A percentile compares a stretch with the other conserved stretches of the same genome.
Evolutionary conservation across 2,329 filamentous ascomycete species (phyloP).

Genomic region (Macrophomina phaseolina): DNA sequence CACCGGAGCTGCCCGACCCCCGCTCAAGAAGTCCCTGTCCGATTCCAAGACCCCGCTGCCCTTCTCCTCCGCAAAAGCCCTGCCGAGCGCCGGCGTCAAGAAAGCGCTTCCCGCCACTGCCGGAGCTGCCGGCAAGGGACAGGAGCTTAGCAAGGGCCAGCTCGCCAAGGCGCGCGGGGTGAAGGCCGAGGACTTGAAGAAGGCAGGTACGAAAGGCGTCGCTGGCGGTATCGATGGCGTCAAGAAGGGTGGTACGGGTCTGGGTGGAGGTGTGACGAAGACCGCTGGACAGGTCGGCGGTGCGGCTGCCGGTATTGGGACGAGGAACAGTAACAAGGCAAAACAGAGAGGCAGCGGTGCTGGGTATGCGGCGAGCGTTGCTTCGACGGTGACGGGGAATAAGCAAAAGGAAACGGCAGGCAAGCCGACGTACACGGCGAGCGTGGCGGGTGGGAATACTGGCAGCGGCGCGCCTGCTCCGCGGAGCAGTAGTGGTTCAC

Average conservation of each 20-base stretch:
- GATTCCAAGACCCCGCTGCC: conserved; percentile 7
- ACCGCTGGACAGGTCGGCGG: not conserved
- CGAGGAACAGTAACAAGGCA: not conserved
- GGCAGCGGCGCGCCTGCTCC: not conserved
- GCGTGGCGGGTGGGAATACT: not conserved
- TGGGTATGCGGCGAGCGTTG: too few relatives aligned
- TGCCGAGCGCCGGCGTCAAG: conserved; percentile 9
- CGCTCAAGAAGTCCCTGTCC: not conserved
- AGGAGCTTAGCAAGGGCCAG: conserved; percentile 22
- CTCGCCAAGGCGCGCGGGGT: conserved; percentile 19
- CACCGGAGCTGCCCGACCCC: not conserved
- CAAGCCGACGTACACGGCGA: not conserved
- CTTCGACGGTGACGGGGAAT: too few relatives aligned
- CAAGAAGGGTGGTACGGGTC: not conserved
- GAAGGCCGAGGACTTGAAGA: conserved; percentile 5
- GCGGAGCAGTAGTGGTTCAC: not conserved
- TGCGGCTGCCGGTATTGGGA: not conserved
- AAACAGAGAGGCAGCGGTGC: too few relatives aligned
- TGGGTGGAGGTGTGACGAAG: not conserved
- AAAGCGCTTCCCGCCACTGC: conserved; percentile 16
- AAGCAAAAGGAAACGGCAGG: too few relatives aligned
- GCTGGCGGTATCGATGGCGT: not conserved
- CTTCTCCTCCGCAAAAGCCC: not conserved
- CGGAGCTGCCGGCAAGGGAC: not conserved
- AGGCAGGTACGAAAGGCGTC: not conserved